Base-by-base conservation (phyloP, 1,284 basidiomycete species). In the Cryptococcus neoformans region DNA sequence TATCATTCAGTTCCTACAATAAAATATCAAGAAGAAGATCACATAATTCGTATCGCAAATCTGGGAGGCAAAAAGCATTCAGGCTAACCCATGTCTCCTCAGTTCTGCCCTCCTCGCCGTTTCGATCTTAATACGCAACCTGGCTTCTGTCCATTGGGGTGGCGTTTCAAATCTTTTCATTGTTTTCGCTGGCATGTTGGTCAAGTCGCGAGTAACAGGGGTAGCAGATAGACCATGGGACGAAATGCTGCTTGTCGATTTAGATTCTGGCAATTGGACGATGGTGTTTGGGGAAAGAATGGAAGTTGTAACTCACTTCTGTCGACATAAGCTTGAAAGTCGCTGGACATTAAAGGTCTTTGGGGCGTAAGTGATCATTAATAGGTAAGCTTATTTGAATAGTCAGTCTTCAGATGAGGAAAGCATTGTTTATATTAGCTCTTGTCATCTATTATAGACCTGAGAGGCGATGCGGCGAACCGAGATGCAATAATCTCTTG, bases 321-420 rank as follows among this genome's bases (percentile, higher is more conserved):
- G 60, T 16, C 57, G 51, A 39, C 57, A 58, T 14, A 58, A 46
- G 6, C 57, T 40, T 38, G 52, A 35, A 11, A 62, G 44, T 12
- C 54, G 41, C n/a, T 49, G 45, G 28, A 62, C 35, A 6, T 45
- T 51, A 41, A 62, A 62, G 9, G 59, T 60, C 38, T 51, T 58
- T 16, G 56, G 56, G 8, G 60, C 60, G 55, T 58, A 58, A 38
- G 60, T 62, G 57, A 58, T 62, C 60, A 62, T 62, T 7, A 17
- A 14, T 36, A 48, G 16, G 17, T 44, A n/a, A n/a, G n/a, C 4
- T 44, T 44, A 14, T 44, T 21, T 44, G 42, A 44, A 44, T 21
- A 44, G 42, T n/a, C 42, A 44, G 42, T 44, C 14, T n/a, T 14
- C 9, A 28, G 28, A 4, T 28, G 28, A 28, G 28, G 28, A 28